Percentiles rank a stretch among this genome's conserved stretches.
Evolutionary conservation across 805 yeast species (phyloP).

Genomic region (Candida arabinofermentans): DNA sequence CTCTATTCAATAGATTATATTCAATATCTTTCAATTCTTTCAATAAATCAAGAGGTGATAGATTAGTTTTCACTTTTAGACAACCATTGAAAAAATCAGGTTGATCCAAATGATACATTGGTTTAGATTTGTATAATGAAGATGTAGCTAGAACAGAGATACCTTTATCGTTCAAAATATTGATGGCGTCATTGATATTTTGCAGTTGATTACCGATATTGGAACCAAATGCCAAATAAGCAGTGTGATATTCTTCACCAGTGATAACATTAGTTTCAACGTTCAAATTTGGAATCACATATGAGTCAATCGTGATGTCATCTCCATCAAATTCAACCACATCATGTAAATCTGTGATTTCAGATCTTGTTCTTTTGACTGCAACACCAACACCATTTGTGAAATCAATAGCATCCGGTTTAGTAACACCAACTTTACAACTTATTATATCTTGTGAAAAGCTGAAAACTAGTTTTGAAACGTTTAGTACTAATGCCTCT

Average conservation of each 20-base stretch:
- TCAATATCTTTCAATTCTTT: constrained; percentile 67
- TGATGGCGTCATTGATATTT: constrained; percentile 57
- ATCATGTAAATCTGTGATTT: constrained; percentile 28
- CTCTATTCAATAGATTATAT: constrained; percentile 62
- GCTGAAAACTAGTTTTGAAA: constrained; percentile 39
- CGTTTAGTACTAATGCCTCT: constrained; percentile 80
- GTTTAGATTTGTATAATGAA: constrained; percentile 79
- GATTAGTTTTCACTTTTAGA: constrained; percentile 54
- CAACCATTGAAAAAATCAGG: constrained; percentile 83
- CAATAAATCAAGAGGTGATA: constrained; percentile 64
- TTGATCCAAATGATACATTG: constrained; percentile 87
- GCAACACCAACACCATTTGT: constrained; percentile 91
- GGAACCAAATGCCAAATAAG: constrained; percentile 84
- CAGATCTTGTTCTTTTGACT: constrained; percentile 44
- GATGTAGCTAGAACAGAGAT: constrained; percentile 60
- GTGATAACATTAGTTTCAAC: constrained; percentile 12
- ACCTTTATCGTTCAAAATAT: constrained; percentile 35
- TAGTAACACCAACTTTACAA: constrained; percentile 61
- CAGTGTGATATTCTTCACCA: constrained; percentile 39
- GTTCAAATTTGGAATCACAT: constrained; percentile 29
- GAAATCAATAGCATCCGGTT: constrained; percentile 83
- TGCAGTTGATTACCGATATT: constrained; percentile 69
- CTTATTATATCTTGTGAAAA: constrained; percentile 5
- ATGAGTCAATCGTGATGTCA: constrained; percentile 15
- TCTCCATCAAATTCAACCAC: constrained; percentile 20